Evolutionary conservation across 1,284 basidiomycete species (phyloP).

Genomic region (Trichosporon coremiiforme): DNA sequence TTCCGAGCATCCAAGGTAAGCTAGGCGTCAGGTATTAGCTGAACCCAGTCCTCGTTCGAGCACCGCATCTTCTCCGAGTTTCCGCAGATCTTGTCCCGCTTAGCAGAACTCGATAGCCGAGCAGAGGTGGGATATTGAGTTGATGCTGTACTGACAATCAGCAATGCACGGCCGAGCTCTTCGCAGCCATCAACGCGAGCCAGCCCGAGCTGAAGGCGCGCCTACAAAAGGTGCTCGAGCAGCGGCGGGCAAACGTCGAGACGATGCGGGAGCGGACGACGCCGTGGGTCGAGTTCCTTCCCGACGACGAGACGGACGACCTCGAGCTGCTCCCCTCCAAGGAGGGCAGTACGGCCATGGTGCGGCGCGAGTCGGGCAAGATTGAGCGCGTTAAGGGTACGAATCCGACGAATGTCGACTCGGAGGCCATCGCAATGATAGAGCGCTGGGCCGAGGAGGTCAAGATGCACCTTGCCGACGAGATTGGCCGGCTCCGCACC

Average conservation of each 20-base stretch:
- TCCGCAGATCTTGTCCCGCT: conserved; percentile 34
- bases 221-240: conserved; percentile 33
- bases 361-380: conserved; percentile 10
- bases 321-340: conserved; percentile 1
- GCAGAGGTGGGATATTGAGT: conserved; percentile 41
- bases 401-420: conserved; percentile 18
- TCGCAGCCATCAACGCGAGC: conserved; percentile 31
- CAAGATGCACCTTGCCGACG: conserved; percentile 36
- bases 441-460: conserved; percentile 49
- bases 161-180: conserved; percentile 33
- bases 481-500: conserved; percentile 34
- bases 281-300: conserved; percentile 43
- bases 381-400: conserved; percentile 29
- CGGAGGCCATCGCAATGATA: conserved; percentile 38
- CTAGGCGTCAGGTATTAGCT: not conserved
- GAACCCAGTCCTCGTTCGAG: conserved; percentile 44
- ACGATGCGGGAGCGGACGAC: conserved; percentile 44
- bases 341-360: not conserved
- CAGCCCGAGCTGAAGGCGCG: conserved; percentile 33
- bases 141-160: conserved; percentile 22
- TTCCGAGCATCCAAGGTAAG: conserved; percentile 46
- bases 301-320: conserved; percentile 22
- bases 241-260: conserved; percentile 39
- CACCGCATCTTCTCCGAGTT: conserved; percentile 48
- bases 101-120: conserved; percentile 41